phyloP scores from a whole-genome alignment of 192 early-diverging fungal genomes.

The Ambispora gerdemannii region DNA sequence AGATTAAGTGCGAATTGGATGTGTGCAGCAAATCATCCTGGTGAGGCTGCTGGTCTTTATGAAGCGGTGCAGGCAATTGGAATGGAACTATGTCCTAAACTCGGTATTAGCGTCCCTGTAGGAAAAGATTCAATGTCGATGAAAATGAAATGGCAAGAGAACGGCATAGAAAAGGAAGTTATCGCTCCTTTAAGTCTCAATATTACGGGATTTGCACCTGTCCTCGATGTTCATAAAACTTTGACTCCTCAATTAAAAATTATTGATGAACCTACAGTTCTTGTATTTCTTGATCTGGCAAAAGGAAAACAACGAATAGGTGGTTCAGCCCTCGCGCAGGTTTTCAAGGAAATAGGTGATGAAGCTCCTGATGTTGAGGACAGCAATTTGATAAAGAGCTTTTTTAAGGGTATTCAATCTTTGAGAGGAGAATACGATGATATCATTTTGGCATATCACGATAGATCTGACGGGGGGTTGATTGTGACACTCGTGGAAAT shows the following conservation, averaged over 20 bases:
- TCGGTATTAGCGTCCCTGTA: slow-evolving; percentile 94
- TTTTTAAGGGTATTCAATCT: slow-evolving; percentile 75
- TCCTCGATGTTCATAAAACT: slow-evolving; percentile 80
- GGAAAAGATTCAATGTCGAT: slow-evolving; percentile 99
- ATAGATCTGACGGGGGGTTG: slow-evolving; percentile 97
- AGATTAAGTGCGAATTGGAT: slow-evolving; percentile 99
- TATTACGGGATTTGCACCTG: slow-evolving; percentile 91
- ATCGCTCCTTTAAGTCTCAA: slow-evolving; percentile 90
- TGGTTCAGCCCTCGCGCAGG: slow-evolving; percentile 93
- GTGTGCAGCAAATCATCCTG: slow-evolving; percentile 84
- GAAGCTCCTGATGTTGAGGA: slow-evolving; percentile 87
- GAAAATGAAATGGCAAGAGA: slow-evolving; percentile 86
- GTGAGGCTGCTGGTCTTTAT: slow-evolving; percentile 92
- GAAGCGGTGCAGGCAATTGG: slow-evolving; percentile 91
- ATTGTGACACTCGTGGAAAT: slow-evolving; percentile 92
- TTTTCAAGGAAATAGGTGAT: slow-evolving; percentile 79
- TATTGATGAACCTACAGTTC: slow-evolving; percentile 48
- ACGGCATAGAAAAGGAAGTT: slow-evolving; percentile 50
- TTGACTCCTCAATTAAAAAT: slow-evolving; percentile 82
- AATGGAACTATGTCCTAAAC: slow-evolving; percentile 84
- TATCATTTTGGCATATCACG: slow-evolving; percentile 91
- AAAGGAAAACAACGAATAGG: slow-evolving; percentile 83
- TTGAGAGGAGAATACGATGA: slow-evolving; percentile 41
- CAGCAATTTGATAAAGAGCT: slow-evolving; percentile 60
- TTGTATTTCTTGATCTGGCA: slow-evolving; percentile 87